These are phyloP conservation scores for Kwoniella dejecticola DNA, from an alignment of 768 basidiomycete species.

Conservation along the genomic window DNA sequence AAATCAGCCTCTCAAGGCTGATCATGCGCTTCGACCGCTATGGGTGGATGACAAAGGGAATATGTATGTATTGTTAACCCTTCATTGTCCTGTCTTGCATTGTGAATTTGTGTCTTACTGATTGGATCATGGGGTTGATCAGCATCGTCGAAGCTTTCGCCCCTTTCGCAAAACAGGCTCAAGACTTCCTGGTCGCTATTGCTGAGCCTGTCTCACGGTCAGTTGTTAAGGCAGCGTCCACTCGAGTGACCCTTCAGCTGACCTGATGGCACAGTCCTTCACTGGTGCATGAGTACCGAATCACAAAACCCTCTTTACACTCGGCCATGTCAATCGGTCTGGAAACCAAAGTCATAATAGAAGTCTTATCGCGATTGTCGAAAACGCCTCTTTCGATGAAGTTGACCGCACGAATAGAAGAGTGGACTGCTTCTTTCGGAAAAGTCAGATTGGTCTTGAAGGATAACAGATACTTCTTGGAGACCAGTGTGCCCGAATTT, in stretches of 20 bases:
- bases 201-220: conserved; percentile 98
- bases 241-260: background rate
- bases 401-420: conserved; percentile 82
- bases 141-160: conserved; percentile 98
- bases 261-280: conserved; percentile 67
- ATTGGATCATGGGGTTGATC: no score
- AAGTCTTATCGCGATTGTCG: conserved; percentile 64
- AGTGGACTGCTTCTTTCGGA: conserved; percentile 92
- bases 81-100: no score
- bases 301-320: conserved; percentile 96
- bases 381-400: conserved; percentile 90
- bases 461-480: conserved; percentile 96
- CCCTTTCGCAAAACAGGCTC: conserved; percentile 95
- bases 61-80: conserved; percentile 41
- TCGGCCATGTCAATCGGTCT: conserved; percentile 98
- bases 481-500: conserved; percentile 92
- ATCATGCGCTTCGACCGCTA: conserved; percentile 87
- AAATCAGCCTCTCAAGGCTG: conserved; percentile 77
- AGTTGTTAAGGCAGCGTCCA: conserved; percentile 58
- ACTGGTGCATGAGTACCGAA: conserved; percentile 98
- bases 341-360: conserved; percentile 97
- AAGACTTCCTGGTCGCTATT: conserved; percentile 96
- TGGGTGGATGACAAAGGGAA: conserved; percentile 69
- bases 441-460: conserved; percentile 98
- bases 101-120: no score